Conservation (phyloP, 352 stramenopile genomes). For the Phytophthora citrophthora region DNA sequence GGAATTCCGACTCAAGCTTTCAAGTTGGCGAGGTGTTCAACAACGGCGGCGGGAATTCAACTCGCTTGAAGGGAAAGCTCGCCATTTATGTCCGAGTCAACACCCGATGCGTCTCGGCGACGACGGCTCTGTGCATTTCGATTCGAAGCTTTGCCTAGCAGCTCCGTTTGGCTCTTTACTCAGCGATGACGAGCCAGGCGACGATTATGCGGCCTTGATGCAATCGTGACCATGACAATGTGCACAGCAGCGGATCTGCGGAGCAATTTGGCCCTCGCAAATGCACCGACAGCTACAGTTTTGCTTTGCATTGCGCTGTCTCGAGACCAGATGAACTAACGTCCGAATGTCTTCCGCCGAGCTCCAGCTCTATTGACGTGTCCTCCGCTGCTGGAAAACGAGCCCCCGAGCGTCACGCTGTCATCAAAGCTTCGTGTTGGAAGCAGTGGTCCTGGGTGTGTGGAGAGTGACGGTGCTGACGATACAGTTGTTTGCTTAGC, state of each 20-base stretch:
- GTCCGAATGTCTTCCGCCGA: conserved; percentile 21
- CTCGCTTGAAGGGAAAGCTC: neutral
- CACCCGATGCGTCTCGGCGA: conserved; percentile 20
- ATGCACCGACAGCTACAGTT: neutral
- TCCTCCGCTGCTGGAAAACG: conserved; percentile 1
- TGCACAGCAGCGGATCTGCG: conserved; percentile 1
- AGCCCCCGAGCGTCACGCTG: conserved; percentile 9
- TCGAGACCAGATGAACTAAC: conserved; percentile 17
- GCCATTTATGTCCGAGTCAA: conserved; percentile 7
- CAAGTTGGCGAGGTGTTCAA: neutral
- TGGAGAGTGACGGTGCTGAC: conserved; percentile 22
- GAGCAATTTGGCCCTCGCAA: conserved; percentile 1
- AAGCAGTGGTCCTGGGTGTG: conserved; percentile 26
- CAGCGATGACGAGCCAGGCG: conserved; percentile 20
- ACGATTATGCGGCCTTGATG: neutral
- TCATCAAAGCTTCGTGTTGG: conserved; percentile 35
- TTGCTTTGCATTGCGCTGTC: conserved; percentile 8
- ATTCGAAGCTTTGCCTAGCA: neutral
- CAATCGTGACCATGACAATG: conserved; percentile 7
- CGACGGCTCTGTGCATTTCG: conserved; percentile 14
- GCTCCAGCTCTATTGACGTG: conserved; percentile 9
- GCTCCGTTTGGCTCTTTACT: neutral
- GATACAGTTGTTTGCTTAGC: conserved; percentile 45
- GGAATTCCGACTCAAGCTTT: neutral
- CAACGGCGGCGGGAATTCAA: conserved; percentile 6